These are phyloP conservation scores for Porphyra umbilicalis DNA, from an alignment of 31 red algal genomes.

Conservation along the genomic window DNA sequence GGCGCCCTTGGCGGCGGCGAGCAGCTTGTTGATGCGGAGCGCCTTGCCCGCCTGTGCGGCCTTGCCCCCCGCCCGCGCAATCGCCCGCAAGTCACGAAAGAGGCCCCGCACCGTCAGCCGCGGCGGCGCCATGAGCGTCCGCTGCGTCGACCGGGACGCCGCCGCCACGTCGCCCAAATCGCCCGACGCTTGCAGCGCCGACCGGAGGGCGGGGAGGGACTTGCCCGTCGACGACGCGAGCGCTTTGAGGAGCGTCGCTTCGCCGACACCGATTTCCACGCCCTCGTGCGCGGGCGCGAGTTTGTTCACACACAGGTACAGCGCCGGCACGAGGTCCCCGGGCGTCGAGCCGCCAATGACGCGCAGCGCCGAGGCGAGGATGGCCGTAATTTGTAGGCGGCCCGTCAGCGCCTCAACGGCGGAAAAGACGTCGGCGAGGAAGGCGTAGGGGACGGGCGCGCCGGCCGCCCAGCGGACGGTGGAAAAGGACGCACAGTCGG, in stretches of 20 bases:
- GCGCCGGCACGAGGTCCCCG: conserved; percentile 65
- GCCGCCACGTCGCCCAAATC: conserved; percentile 93
- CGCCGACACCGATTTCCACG: conserved; percentile 91
- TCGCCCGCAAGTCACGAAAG: conserved; percentile 48
- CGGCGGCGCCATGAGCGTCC: conserved; percentile 83
- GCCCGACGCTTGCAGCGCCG: conserved; percentile 48
- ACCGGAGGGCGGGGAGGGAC: conserved; percentile 42
- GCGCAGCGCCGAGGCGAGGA: conserved; percentile 54
- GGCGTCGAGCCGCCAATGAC: conserved; percentile 58
- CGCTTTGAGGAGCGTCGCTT: conserved; percentile 79
- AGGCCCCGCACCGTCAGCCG: conserved; percentile 69
- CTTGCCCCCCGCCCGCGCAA: conserved; percentile 69
- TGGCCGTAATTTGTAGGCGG: conserved; percentile 78
- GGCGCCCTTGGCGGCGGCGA: conserved; percentile 38
- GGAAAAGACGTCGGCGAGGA: conserved; percentile 65
- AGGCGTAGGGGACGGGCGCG: conserved; percentile 65
- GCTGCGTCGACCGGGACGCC: conserved; percentile 60
- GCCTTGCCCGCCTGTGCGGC: conserved; percentile 56
- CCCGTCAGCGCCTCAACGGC: conserved; percentile 62
- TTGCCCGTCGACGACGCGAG: conserved; percentile 70
- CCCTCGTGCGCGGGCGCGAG: conserved; percentile 93
- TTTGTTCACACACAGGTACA: conserved; percentile 84
- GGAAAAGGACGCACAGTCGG: not conserved
- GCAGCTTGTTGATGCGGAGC: conserved; percentile 67
- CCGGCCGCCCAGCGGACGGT: conserved; percentile 32